Base-by-base conservation (phyloP, 495 filamentous ascomycete genomes). In the Amorphotheca resinae region DNA sequence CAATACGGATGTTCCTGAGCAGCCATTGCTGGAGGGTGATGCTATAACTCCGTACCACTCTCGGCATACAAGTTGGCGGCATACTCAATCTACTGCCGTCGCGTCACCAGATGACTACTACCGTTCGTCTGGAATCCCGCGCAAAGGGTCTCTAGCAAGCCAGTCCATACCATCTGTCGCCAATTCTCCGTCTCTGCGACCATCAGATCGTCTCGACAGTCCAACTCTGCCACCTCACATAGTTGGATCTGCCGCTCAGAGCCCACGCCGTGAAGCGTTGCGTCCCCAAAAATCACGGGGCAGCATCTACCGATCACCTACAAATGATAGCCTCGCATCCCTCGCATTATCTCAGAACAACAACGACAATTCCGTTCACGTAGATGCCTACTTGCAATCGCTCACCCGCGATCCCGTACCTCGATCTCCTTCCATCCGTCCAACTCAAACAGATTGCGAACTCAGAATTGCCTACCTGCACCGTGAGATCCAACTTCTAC, bases 401-500 rank as follows among this genome's bases (percentile, higher is more conserved):
- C 55, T 67, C 1, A 46, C 41, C 28, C 49, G 65, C 33, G 54
- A 56, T 39, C 54, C 45, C 18, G 44, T 55, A 21, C 54, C 63
- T 1, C 49, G 59, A 28, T 65, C 65, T 0, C 61, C 63, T 39
- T 59, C 61, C 14, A 37, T 64, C 26, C 48, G 62, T 11, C 60
- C 64, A 25, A 46, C 53, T 12, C 44, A 54, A 4, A 55, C 52
- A 2, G 61, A 62, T 41, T 49, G 59, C 9, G 53, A 58, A 11
- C 9, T 48, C 3, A 53, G 72, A 39, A 60, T 76, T 33, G 66
- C 73, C 16, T 70, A 71, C 44, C 62, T 85, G 0, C 70, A 83
- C 43, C 70, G 76, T 40, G 73, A 84, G 53, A 68, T 78, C 41
- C 67, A 80, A 40, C 63, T 84, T 11, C 57, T 86, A 7, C 70